Percentiles rank a stretch among this genome's conserved stretches.
Conservation (phyloP, 1,139 yeast genomes). For the Suhomyces atakaporum region DNA sequence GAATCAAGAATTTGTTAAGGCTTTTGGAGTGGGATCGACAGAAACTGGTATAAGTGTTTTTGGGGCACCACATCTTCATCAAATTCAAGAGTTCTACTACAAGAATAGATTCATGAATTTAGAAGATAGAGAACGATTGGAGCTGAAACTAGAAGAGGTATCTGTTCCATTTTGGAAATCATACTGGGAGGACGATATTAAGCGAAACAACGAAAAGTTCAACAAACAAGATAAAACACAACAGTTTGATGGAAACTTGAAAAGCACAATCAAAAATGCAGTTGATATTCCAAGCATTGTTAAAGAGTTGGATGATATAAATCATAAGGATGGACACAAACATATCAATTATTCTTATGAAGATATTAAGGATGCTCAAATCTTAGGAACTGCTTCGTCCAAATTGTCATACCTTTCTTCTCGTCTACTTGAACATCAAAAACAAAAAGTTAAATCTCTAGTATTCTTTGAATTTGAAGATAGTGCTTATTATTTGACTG, state of each 20-base stretch:
- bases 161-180: constrained; percentile 51
- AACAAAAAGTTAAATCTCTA: constrained; percentile 50
- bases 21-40: constrained; percentile 46
- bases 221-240: constrained; percentile 30
- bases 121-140: constrained; percentile 26
- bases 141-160: constrained; percentile 28
- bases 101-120: constrained; percentile 48
- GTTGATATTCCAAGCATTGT: constrained; percentile 17
- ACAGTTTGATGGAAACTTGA: constrained; percentile 13
- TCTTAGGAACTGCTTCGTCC: constrained; percentile 61
- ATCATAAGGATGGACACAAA: neutral
- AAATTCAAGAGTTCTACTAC: constrained; percentile 54
- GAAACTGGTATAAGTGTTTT: constrained; percentile 41
- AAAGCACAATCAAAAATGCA: constrained; percentile 8
- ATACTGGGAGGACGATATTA: constrained; percentile 50
- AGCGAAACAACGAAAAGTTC: constrained; percentile 36
- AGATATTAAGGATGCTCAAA: constrained; percentile 31
- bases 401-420: constrained; percentile 62
- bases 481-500: constrained; percentile 67
- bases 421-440: constrained; percentile 53
- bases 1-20: constrained; percentile 38
- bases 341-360: neutral
- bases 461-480: constrained; percentile 74
- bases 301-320: constrained; percentile 7
- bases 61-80: constrained; percentile 62